Base-by-base conservation (phyloP, 2,329 filamentous ascomycete genomes). In the Colletotrichum sp. region DNA sequence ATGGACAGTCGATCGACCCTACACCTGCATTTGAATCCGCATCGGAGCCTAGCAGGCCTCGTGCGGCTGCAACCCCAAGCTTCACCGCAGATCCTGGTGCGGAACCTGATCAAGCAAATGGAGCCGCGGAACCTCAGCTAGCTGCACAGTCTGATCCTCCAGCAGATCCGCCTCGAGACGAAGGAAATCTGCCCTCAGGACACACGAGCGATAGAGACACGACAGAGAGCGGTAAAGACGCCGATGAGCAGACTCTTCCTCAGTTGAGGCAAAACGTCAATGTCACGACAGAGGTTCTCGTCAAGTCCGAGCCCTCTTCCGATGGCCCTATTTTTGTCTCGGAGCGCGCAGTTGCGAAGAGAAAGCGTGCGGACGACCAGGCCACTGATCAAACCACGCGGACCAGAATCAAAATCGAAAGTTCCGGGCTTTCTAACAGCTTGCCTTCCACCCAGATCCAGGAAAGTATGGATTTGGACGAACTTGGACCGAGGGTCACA, bases 381-480 rank as follows among this genome's bases (percentile, higher is more conserved):
- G 11, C 34, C 9, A 11, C 69, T 5, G 79, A 78, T 6, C 77
- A 79, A n/a, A 74, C 77, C 6, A 81, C 80, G 3, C 63, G 79
- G 19, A 80, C 79, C 13, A 85, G 81, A 68, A 78, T 90, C 60
- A 91, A 91, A 79, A 75, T 78, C 8, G 89, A 91, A 78, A 80
- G 79, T 57, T 83, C 84, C n/a, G 82, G 83, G 25, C 80, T 80
- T 0, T 30, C 66, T 32, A 32, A 27, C 27, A 44, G 76, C 82
- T 69, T 81, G 57, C 80, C 73, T 16, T 78, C 78, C 57, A 82
- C 82, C 57, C 77, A 76, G 19, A 77, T 76, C 12, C 84, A 90
- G 55, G 91, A 92, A 68, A 93, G 91, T 70, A 86, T 93, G 67
- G 92, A 94, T 79, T 85, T 94, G 13, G 90, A 92, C 79, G 86